Evolutionary conservation across 1,284 basidiomycete genomes (phyloP).

Genomic region (Termitomyces sp.): DNA sequence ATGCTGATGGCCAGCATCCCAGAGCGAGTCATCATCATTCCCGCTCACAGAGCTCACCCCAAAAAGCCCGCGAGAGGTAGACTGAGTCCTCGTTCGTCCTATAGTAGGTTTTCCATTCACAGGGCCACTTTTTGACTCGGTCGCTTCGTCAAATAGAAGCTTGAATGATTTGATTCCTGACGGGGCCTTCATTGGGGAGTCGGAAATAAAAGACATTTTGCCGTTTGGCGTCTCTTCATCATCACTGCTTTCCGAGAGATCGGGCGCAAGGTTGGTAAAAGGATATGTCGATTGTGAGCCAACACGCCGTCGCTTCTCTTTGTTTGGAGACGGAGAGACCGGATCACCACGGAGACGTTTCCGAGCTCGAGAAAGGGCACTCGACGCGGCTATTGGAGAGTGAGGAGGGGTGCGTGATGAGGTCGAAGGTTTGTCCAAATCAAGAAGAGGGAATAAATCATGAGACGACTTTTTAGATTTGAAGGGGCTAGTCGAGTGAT

Average conservation of each 20-base stretch:
- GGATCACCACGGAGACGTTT: slow-evolving; percentile 76
- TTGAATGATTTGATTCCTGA: slow-evolving; percentile 56
- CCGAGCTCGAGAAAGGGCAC: slow-evolving; percentile 60
- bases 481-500: slow-evolving; percentile 52
- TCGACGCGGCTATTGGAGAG: slow-evolving; percentile 24
- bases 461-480: slow-evolving; percentile 34
- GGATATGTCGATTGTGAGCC: slow-evolving; percentile 27
- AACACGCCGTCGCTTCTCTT: slow-evolving; percentile 61
- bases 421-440: slow-evolving; percentile 22
- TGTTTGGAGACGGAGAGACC: slow-evolving; percentile 74
- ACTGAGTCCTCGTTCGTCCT: slow-evolving; percentile 8
- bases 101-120: slow-evolving; percentile 9
- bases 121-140: slow-evolving; percentile 18
- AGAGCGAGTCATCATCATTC: slow-evolving; percentile 11
- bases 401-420: slow-evolving; percentile 19
- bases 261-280: slow-evolving; percentile 21
- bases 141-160: slow-evolving; percentile 58
- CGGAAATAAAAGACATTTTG: slow-evolving; percentile 52
- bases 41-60: slow-evolving; percentile 9
- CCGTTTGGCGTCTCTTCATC: slow-evolving; percentile 37
- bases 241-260: slow-evolving; percentile 23
- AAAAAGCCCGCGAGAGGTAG: slow-evolving; percentile 11
- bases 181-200: slow-evolving; percentile 64
- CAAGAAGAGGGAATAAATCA: slow-evolving; percentile 33
- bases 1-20: slow-evolving; percentile 8